These are phyloP conservation scores for Marasmius sp. DNA, from an alignment of 1,284 basidiomycete genomes.

Conservation along the genomic window DNA sequence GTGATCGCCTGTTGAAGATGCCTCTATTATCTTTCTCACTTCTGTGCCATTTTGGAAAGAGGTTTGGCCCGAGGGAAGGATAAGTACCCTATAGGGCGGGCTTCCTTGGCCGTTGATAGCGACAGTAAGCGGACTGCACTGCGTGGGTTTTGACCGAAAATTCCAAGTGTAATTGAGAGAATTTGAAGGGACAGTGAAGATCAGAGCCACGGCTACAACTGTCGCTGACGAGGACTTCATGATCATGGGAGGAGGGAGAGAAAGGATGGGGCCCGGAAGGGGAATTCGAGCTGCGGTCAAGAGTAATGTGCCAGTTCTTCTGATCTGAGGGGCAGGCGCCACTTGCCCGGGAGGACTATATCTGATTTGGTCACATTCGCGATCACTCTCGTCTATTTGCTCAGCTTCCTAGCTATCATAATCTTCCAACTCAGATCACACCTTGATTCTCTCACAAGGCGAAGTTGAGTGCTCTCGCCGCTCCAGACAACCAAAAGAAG, in stretches of 20 bases:
- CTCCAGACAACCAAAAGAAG: too few species aligned
- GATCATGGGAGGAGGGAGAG: background rate
- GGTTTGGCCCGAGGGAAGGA: conserved; percentile 65
- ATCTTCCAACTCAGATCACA: too few species aligned
- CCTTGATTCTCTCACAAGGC: too few species aligned
- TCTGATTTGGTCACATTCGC: too few species aligned
- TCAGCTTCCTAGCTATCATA: too few species aligned
- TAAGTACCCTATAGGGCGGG: conserved; percentile 64
- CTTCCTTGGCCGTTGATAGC: conserved; percentile 50
- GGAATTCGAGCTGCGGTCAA: background rate
- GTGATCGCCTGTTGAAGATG: conserved; percentile 45
- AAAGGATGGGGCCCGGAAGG: background rate
- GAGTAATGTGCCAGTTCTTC: background rate
- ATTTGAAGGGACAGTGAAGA: conserved; percentile 28
- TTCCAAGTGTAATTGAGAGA: conserved; percentile 56
- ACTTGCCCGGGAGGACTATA: too few species aligned
- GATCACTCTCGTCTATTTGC: too few species aligned
- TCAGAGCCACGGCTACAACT: conserved; percentile 1
- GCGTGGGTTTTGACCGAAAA: conserved; percentile 54
- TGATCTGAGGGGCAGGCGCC: too few species aligned
- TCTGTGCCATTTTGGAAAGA: conserved; percentile 63
- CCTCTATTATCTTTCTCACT: conserved; percentile 58
- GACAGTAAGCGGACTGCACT: conserved; percentile 64
- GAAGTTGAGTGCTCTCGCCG: too few species aligned
- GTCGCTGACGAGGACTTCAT: background rate